Base-by-base conservation (phyloP, 2,329 filamentous ascomycete genomes). In the Talaromyces verruculosus region DNA sequence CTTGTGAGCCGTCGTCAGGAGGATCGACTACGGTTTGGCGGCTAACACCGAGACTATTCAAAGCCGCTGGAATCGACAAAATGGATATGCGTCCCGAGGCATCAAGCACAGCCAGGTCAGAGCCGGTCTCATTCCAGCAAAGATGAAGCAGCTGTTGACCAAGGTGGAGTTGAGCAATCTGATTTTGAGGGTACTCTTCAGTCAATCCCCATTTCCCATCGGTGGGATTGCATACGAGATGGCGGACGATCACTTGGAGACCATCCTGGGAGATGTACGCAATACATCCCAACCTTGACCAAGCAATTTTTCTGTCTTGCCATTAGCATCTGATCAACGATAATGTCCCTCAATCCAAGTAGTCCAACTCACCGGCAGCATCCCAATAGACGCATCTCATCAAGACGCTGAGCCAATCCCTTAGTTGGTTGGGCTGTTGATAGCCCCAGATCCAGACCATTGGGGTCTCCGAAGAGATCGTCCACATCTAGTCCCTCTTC, bases 281-380 rank as follows among this genome's bases (percentile, higher is more conserved):
- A 70, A 98, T 91, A 67, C 89, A 92, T 51, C 94, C 94, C 67
- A 88, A 86, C 72, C 89, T 93, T 11, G 94, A 97, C 93, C 94
- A 98, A 35, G 91, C 88, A 63, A 97, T 85, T 69, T 87, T 88
- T 75, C 93, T 96, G 71, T 53, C 58, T 11, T 35, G 45, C 71
- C 67, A 75, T 77, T 61, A 76, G 69, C 57, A 22, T 5, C 11
- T 37, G 51, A 4, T 22, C 19, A 5, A 22, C 2, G 11, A 7
- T 15, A 17, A 22, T 25, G 7, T 33, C 49, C 7, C 10, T 25
- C 1, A 28, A 33, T 15, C n/a, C 7, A 6, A 35, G 8, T 39
- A 30, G 13, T 61, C 58, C 53, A 59, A 84, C 88, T 80, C 87
- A 95, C 92, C 93, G 90, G 83, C 89, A 92, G 76, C 91, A 95